These are phyloP conservation scores for Rubia yunnanensis DNA, from an alignment of 257 asterid species.

Conservation along the genomic window DNA sequence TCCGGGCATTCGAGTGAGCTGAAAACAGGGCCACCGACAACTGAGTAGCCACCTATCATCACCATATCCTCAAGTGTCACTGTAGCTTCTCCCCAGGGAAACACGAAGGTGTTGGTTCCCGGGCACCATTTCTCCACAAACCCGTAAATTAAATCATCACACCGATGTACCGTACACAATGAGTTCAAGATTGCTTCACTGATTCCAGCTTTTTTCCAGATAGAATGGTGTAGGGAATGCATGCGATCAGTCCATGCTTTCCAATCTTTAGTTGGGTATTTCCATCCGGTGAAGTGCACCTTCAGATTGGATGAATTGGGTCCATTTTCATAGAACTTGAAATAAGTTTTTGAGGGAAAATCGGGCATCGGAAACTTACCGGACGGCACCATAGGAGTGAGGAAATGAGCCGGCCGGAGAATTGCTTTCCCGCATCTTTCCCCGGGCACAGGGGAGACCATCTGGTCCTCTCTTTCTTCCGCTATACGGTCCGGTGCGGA, in stretches of 20 bases:
- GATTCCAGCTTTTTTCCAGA: constrained; percentile 27
- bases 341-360: neutral
- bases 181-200: constrained; percentile 22
- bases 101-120: constrained; percentile 28
- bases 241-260: constrained; percentile 20
- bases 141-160: constrained; percentile 18
- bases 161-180: neutral
- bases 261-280: constrained; percentile 17
- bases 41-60: constrained; percentile 34
- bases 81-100: constrained; percentile 45
- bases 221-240: constrained; percentile 12
- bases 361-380: constrained; percentile 8
- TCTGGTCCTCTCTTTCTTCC: constrained; percentile 16
- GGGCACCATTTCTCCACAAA: constrained; percentile 32
- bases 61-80: constrained; percentile 34
- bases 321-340: neutral
- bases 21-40: constrained; percentile 26
- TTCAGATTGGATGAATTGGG: neutral
- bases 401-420: constrained; percentile 18
- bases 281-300: constrained; percentile 20
- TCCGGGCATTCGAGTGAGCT: constrained; percentile 9
- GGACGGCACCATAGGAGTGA: constrained; percentile 14
- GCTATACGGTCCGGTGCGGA: neutral
- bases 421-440: constrained; percentile 13
- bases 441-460: constrained; percentile 33